Conservation (phyloP, 2,329 filamentous ascomycete species). For the Drechslerella coelobrocha region DNA sequence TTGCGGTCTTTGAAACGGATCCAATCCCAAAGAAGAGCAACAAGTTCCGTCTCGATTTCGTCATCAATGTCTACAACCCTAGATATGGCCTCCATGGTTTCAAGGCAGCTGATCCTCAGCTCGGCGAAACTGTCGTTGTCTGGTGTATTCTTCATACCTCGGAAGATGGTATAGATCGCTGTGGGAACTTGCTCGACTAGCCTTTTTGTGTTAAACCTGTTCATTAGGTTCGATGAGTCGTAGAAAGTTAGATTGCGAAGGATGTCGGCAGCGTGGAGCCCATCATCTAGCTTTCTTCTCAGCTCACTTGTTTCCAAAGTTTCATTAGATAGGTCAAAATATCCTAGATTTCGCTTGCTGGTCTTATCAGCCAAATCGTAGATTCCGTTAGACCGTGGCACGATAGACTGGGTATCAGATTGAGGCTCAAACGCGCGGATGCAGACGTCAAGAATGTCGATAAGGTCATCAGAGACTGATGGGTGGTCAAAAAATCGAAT, state of each 20-base stretch:
- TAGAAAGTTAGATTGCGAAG: constrained; percentile 26
- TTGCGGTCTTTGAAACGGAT: constrained; percentile 77
- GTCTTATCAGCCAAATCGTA: not conserved
- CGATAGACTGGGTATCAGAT: not conserved
- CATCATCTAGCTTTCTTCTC: constrained; percentile 17
- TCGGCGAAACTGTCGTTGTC: constrained; percentile 1
- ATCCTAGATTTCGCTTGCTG: no score
- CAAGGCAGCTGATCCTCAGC: constrained; percentile 17
- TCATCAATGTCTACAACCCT: constrained; percentile 37
- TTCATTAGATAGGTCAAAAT: constrained; percentile 1
- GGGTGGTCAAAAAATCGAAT: constrained; percentile 11
- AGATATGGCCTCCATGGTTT: constrained; percentile 10
- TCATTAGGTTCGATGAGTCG: not conserved
- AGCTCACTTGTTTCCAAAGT: constrained; percentile 21
- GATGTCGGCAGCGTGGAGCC: constrained; percentile 22
- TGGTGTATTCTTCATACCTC: constrained; percentile 1
- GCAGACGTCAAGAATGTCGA: constrained; percentile 17
- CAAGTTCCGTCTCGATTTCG: constrained; percentile 59
- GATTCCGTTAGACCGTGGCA: not conserved
- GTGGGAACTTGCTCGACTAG: not conserved
- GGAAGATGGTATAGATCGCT: constrained; percentile 6
- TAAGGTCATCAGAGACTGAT: constrained; percentile 5
- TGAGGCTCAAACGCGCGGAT: constrained; percentile 1
- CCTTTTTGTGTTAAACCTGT: constrained; percentile 2
- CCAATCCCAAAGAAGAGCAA: constrained; percentile 57